Conservation (phyloP, 257 asterid species). For the Solanum pimpinellifolium region DNA sequence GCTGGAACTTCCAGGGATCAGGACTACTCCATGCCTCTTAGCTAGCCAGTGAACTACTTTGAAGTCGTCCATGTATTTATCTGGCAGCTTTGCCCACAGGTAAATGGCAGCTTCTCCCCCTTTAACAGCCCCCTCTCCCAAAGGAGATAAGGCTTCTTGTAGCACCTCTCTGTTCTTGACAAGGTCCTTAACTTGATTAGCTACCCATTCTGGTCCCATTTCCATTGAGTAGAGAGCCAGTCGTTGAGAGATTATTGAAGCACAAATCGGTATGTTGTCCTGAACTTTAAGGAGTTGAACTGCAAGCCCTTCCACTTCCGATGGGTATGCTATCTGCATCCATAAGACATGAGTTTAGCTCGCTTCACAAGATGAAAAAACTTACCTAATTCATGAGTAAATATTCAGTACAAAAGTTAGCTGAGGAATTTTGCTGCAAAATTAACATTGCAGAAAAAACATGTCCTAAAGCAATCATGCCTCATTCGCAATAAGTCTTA, state of each 20-base stretch:
- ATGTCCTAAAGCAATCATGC: neutral
- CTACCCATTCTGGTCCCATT: conserved; percentile 85
- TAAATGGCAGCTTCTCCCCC: conserved; percentile 98
- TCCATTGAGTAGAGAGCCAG: conserved; percentile 77
- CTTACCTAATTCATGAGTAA: neutral
- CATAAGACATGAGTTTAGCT: neutral
- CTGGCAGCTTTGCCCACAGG: conserved; percentile 93
- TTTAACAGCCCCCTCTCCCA: conserved; percentile 63
- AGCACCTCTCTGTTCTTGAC: conserved; percentile 55
- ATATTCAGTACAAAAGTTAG: neutral
- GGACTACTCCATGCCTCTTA: conserved; percentile 45
- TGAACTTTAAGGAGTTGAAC: conserved; percentile 86
- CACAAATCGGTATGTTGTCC: conserved; percentile 97
- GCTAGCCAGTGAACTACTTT: conserved; percentile 83
- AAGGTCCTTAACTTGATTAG: conserved; percentile 53
- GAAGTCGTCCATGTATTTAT: conserved; percentile 37
- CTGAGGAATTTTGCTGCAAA: neutral
- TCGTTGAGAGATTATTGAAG: conserved; percentile 65
- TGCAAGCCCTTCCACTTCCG: conserved; percentile 62
- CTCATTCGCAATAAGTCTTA: neutral
- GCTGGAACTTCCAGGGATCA: conserved; percentile 68
- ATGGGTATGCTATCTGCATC: conserved; percentile 84
- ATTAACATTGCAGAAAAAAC: neutral
- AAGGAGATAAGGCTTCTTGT: conserved; percentile 60
- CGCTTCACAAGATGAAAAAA: neutral